These are phyloP conservation scores for Hypocreales sp. DNA, from an alignment of 2,329 filamentous ascomycete species.

Conservation along the genomic window DNA sequence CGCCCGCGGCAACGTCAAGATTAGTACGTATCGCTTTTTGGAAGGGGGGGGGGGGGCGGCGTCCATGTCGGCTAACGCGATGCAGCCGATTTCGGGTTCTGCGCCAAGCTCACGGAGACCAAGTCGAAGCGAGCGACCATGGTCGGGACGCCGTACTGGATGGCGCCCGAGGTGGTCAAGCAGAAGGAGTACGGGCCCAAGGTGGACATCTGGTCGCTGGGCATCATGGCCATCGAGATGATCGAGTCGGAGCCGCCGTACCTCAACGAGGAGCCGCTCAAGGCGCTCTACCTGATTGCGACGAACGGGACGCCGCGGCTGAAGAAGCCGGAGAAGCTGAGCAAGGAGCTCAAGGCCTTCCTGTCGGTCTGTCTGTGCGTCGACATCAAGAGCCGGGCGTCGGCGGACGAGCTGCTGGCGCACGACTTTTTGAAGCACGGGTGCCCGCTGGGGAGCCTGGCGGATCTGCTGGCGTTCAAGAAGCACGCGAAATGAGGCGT, in stretches of 20 bases:
- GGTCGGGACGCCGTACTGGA: constrained; percentile 99
- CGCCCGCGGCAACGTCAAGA: constrained; percentile 90
- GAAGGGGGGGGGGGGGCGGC: not conserved
- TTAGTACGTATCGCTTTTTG: constrained; percentile 48
- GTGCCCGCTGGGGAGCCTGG: constrained; percentile 66
- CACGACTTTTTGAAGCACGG: constrained; percentile 94
- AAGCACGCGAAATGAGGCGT: constrained; percentile 50
- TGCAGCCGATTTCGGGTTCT: constrained; percentile 97
- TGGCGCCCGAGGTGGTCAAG: constrained; percentile 98
- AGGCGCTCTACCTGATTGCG: constrained; percentile 92
- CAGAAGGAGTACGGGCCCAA: constrained; percentile 98
- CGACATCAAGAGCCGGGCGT: constrained; percentile 87
- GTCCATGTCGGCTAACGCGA: constrained; percentile 18
- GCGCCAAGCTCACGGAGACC: constrained; percentile 91
- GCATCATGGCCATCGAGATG: constrained; percentile 99
- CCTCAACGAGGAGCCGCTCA: constrained; percentile 92
- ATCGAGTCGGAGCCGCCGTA: constrained; percentile 98
- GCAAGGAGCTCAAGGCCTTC: constrained; percentile 96
- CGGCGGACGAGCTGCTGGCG: constrained; percentile 72
- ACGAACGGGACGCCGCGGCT: constrained; percentile 93
- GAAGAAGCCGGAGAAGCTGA: constrained; percentile 96
- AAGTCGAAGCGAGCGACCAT: constrained; percentile 97
- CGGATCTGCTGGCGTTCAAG: constrained; percentile 80
- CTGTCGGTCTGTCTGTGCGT: constrained; percentile 92
- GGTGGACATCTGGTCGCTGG: constrained; percentile 96